phyloP scores from a whole-genome alignment of 2,329 filamentous ascomycete species.

The Aspergillus hortae region DNA sequence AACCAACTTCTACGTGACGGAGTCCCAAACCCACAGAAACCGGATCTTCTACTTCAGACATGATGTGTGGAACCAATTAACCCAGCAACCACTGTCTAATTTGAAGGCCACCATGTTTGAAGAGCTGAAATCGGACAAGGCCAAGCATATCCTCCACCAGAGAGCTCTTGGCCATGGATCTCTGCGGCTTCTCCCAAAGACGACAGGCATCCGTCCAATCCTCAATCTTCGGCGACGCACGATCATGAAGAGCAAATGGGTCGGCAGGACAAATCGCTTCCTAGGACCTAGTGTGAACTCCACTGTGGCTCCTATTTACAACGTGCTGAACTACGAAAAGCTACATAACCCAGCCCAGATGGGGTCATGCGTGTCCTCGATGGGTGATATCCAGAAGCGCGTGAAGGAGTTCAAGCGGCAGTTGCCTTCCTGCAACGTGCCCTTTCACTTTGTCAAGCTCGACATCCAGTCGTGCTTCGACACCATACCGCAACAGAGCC shows the following conservation, averaged over 20 bases:
- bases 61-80: conserved; percentile 78
- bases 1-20: conserved; percentile 90
- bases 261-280: conserved; percentile 48
- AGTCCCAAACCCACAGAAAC: conserved; percentile 76
- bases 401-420: conserved; percentile 64
- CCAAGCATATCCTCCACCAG: conserved; percentile 56
- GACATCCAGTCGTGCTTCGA: conserved; percentile 94
- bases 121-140: conserved; percentile 61
- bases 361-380: conserved; percentile 77
- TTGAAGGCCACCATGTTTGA: conserved; percentile 75
- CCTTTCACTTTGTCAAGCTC: conserved; percentile 84
- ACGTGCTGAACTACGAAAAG: conserved; percentile 75
- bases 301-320: conserved; percentile 69
- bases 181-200: conserved; percentile 79
- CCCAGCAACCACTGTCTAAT: conserved; percentile 65
- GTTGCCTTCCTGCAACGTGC: conserved; percentile 6
- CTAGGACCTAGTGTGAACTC: conserved; percentile 66
- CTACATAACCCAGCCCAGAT: conserved; percentile 55
- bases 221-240: conserved; percentile 74
- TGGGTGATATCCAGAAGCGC: conserved; percentile 72
- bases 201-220: conserved; percentile 72
- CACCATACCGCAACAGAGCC: conserved; percentile 78
- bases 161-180: conserved; percentile 72
- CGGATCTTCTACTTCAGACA: conserved; percentile 91
- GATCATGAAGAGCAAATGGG: conserved; percentile 45